Evolutionary conservation across 192 early-diverging fungal species (phyloP).

Genomic region (Physocladia obscura): DNA sequence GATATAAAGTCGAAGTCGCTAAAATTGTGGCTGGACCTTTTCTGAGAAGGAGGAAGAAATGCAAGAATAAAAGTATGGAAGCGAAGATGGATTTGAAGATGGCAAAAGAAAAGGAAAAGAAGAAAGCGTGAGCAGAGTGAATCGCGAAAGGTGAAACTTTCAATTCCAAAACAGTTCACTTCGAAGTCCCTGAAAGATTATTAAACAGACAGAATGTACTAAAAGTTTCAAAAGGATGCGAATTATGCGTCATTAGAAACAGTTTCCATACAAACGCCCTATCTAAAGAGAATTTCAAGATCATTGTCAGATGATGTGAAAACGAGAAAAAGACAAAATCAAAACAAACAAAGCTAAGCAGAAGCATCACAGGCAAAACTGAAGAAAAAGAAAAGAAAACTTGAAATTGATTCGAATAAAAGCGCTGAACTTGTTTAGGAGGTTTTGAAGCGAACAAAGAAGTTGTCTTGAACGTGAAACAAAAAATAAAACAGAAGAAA

Average conservation of each 20-base stretch:
- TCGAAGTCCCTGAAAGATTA: background rate
- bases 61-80: background rate
- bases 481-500: too few relatives aligned
- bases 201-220: background rate
- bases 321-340: background rate
- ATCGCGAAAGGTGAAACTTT: conserved; percentile 5
- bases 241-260: conserved; percentile 17
- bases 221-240: conserved; percentile 21
- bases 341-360: conserved; percentile 1
- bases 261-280: conserved; percentile 2
- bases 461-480: too few relatives aligned
- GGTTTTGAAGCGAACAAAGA: too few relatives aligned
- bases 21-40: background rate
- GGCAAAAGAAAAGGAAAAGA: background rate
- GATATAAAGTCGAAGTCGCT: background rate
- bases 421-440: too few relatives aligned
- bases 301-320: background rate
- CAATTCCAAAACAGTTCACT: background rate
- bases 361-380: too few relatives aligned
- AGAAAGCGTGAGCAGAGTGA: background rate
- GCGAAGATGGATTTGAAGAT: conserved; percentile 6
- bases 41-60: conserved; percentile 14
- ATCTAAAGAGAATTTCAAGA: background rate
- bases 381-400: too few relatives aligned
- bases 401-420: too few relatives aligned